These are phyloP conservation scores for Sungouiozyma ichnusensis DNA, from an alignment of 805 yeast species.

Conservation along the genomic window DNA sequence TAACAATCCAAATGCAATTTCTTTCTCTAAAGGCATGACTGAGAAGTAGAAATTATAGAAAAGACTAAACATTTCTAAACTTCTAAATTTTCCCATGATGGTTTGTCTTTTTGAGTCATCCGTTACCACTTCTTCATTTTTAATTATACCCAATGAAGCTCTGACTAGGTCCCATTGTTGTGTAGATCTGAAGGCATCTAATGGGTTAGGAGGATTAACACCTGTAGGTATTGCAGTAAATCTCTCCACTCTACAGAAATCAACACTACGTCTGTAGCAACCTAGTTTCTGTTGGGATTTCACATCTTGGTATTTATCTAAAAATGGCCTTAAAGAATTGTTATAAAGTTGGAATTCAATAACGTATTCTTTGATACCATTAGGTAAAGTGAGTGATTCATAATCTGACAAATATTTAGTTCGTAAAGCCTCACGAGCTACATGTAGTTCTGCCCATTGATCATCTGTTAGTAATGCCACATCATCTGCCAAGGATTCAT, in stretches of 20 bases:
- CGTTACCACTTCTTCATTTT: constrained; percentile 3
- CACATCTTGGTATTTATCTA: constrained; percentile 8
- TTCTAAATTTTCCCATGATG: constrained; percentile 21
- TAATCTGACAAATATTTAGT: constrained; percentile 10
- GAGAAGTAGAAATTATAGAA: constrained; percentile 38
- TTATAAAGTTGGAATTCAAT: constrained; percentile 21
- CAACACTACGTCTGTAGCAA: constrained; percentile 23
- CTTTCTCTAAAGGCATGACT: constrained; percentile 33
- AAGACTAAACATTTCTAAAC: constrained; percentile 29
- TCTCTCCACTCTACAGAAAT: constrained; percentile 19
- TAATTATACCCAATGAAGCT: constrained; percentile 10
- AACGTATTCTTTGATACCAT: constrained; percentile 28
- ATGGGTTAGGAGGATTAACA: constrained; percentile 28
- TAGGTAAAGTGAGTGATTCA: constrained; percentile 20
- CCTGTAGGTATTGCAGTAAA: constrained; percentile 18
- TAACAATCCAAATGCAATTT: constrained; percentile 28
- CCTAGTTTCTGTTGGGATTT: constrained; percentile 8
- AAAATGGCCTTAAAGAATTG: constrained; percentile 13
- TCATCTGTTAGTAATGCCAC: constrained; percentile 8
- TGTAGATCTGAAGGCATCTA: constrained; percentile 27
- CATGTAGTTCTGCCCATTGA: constrained; percentile 7
- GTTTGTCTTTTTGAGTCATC: constrained; percentile 5
- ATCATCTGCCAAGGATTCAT: constrained; percentile 16
- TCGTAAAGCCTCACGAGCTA: constrained; percentile 8
- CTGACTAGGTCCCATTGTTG: constrained; percentile 28